Evolutionary conservation across 148 eudicot genomes (phyloP).

Genomic region (Linanthus parryae): DNA sequence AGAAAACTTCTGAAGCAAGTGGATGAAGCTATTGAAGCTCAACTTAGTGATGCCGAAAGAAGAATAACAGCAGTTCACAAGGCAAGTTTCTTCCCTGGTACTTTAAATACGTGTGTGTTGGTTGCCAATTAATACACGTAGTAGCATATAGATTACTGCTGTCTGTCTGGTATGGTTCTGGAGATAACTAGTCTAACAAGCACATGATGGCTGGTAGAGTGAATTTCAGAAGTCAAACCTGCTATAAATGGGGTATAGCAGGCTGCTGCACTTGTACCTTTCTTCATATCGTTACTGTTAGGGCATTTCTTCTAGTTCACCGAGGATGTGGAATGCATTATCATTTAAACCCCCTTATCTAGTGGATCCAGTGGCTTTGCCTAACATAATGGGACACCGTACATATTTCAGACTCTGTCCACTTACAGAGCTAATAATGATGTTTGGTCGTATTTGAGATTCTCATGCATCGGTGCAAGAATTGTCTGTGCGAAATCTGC

Average conservation of each 20-base stretch:
- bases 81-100: conserved; percentile 28
- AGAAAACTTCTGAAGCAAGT: conserved; percentile 55
- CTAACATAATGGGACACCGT: not conserved
- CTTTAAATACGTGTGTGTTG: not conserved
- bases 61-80: conserved; percentile 43
- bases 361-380: not conserved
- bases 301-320: not conserved
- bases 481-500: no score
- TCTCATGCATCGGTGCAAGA: no score
- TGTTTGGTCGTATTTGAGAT: no score
- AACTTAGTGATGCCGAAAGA: conserved; percentile 54
- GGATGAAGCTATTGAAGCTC: conserved; percentile 52
- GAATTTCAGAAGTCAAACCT: not conserved
- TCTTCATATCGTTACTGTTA: no score
- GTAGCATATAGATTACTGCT: no score
- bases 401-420: not conserved
- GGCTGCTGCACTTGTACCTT: not conserved
- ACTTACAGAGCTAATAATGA: not conserved
- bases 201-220: not conserved
- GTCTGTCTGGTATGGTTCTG: not conserved
- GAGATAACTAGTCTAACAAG: not conserved
- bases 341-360: not conserved
- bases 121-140: no score
- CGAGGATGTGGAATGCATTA: not conserved
- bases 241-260: not conserved